Base-by-base conservation (phyloP, 1,139 yeast genomes). In the Hyphopichia buzzinii region DNA sequence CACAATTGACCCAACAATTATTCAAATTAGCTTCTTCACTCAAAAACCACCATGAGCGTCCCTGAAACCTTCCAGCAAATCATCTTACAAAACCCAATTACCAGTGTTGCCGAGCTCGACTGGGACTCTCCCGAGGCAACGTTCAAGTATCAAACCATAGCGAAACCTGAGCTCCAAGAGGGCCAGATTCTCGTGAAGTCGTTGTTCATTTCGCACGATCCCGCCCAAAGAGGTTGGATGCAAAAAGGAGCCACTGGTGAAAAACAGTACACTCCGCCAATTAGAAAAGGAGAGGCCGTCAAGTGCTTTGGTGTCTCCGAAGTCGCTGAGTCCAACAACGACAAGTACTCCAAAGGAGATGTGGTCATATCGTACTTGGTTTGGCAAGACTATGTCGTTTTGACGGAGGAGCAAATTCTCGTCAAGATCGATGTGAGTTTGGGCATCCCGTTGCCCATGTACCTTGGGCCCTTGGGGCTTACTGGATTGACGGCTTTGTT, bases 401-500 rank as follows among this genome's bases (percentile, higher is more conserved):
- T 57, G 13, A 26, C 39, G 10, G 62, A 55, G 28, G 33, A 39
- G 3, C 34, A 26, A 4, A 35, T 65, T 22, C 49, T 44, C 45
- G 51, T 47, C 41, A 56, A 50, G 34, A 43, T 67, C 26, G 63
- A 63, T 36, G 41, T 46, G 19, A 32, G 50, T 6, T 27, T 39
- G 10, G 55, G 54, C 4, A 43, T 62, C 16, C 64, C 66, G 17
- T 48, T 53, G 30, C 47, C 53, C 30, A 48, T 47, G 17, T 61
- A 51, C 44, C 47, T 64, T 40, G 58, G 59, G 26, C 45, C 50
- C 11, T 42, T 62, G 29, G 88, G 87, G 29, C 49, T 72, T 43
- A 79, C 85, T 10, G 77, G 83, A 0, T 52, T 80, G 41, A 81
- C 89, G 26, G 85, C 88, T 10, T 81, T 77, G 57, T 62, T 72